phyloP scores from a whole-genome alignment of 2,329 filamentous ascomycete species.

The Botrytis squamosa region DNA sequence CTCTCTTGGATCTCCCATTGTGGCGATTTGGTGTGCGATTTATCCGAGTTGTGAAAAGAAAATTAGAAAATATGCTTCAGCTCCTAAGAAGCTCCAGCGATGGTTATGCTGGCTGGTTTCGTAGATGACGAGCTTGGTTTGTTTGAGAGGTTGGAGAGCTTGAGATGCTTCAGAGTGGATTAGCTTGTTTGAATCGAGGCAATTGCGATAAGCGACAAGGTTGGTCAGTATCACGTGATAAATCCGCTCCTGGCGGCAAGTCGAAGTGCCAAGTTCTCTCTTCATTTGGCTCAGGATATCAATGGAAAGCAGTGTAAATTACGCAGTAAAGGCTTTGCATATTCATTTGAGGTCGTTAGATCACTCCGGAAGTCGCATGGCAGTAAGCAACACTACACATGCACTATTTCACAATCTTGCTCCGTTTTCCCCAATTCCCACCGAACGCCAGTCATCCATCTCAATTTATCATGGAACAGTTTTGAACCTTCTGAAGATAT shows the following conservation, averaged over 20 bases:
- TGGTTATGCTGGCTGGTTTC: constrained; percentile 17
- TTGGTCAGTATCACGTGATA: neutral
- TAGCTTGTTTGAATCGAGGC: constrained; percentile 21
- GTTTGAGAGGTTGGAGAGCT: constrained; percentile 24
- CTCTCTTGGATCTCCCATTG: constrained; percentile 41
- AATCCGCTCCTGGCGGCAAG: neutral
- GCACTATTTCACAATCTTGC: neutral
- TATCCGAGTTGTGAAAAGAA: neutral
- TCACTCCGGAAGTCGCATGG: neutral
- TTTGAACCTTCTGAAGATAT: neutral
- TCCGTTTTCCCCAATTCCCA: neutral
- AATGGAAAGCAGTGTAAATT: neutral
- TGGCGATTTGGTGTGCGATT: constrained; percentile 23
- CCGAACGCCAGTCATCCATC: constrained; percentile 10
- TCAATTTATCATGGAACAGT: neutral
- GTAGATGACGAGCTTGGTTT: constrained; percentile 16
- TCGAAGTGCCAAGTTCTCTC: neutral
- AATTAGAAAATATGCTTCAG: constrained; percentile 8
- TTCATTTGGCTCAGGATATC: neutral
- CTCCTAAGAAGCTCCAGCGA: constrained; percentile 21
- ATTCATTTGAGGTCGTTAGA: neutral
- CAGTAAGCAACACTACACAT: neutral
- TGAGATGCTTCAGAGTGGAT: constrained; percentile 22
- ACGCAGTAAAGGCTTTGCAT: neutral
- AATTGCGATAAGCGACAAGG: constrained; percentile 27